Conservation (phyloP, 2,329 filamentous ascomycete genomes). For the Cladophialophora carrionii region DNA sequence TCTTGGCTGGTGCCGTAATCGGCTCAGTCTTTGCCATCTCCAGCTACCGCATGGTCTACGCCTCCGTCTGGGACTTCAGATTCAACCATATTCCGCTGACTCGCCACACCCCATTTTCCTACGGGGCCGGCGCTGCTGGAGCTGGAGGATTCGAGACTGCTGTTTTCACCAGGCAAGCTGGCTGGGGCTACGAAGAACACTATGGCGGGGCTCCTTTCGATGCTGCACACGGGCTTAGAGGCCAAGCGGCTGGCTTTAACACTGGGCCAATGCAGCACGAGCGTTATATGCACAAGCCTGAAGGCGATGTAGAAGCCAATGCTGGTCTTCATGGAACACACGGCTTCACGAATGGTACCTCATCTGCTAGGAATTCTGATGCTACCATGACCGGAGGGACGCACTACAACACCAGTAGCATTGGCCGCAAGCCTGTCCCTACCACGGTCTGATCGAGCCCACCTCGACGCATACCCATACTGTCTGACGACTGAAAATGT, state of each 20-base stretch:
- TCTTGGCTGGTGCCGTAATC: conserved; percentile 68
- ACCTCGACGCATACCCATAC: not conserved
- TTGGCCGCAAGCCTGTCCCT: conserved; percentile 24
- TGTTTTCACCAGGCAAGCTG: conserved; percentile 62
- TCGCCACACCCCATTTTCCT: conserved; percentile 60
- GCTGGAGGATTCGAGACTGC: conserved; percentile 56
- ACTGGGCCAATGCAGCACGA: conserved; percentile 26
- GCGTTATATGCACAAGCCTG: conserved; percentile 8
- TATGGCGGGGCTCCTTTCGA: conserved; percentile 51
- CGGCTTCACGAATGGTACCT: conserved; percentile 12
- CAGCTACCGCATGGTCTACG: conserved; percentile 69
- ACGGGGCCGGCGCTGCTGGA: conserved; percentile 46
- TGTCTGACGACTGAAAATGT: not conserved
- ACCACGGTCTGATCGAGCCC: conserved; percentile 8
- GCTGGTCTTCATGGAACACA: conserved; percentile 20
- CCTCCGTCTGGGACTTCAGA: conserved; percentile 69
- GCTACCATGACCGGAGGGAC: conserved; percentile 10
- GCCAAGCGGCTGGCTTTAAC: conserved; percentile 33
- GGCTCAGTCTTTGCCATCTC: conserved; percentile 68
- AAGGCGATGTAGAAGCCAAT: conserved; percentile 14
- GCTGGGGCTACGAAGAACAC: conserved; percentile 59
- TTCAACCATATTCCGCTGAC: conserved; percentile 69
- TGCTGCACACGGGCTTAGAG: conserved; percentile 41
- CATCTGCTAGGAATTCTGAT: conserved; percentile 6
- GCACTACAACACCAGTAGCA: conserved; percentile 10